Conservation (phyloP, 305 asterid species). For the Fraxinus albicans region DNA sequence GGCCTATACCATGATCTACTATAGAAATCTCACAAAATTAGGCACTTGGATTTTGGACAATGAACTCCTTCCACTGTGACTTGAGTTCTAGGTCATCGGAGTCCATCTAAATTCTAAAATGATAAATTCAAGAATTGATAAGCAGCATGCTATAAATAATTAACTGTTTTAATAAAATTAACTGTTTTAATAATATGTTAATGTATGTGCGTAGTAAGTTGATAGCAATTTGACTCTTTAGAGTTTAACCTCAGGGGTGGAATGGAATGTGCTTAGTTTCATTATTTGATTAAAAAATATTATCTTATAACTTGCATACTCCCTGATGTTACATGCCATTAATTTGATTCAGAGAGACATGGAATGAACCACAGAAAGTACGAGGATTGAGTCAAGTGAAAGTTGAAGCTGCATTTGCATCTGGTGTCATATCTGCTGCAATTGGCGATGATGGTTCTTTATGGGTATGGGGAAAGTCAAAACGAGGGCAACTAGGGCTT, state of each 20-base stretch:
- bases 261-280: background rate
- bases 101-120: background rate
- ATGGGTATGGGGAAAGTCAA: constrained; percentile 98
- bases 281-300: background rate
- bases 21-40: background rate
- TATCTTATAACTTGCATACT: background rate
- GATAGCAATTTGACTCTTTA: background rate
- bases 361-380: constrained; percentile 70
- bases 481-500: constrained; percentile 90
- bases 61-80: background rate
- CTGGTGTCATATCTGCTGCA: constrained; percentile 80
- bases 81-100: background rate
- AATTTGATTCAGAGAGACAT: constrained; percentile 52
- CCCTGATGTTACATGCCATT: background rate
- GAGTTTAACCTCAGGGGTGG: background rate
- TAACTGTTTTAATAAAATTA: background rate
- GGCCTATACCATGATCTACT: background rate
- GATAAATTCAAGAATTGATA: background rate
- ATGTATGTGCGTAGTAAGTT: background rate
- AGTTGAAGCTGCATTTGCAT: constrained; percentile 67
- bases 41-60: background rate
- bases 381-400: constrained; percentile 62
- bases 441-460: constrained; percentile 78
- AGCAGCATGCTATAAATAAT: background rate
- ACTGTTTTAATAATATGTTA: background rate